Evolutionary conservation across 371 early-diverging fungal genomes (phyloP).

Genomic region (Nosema muscidifuracis): DNA sequence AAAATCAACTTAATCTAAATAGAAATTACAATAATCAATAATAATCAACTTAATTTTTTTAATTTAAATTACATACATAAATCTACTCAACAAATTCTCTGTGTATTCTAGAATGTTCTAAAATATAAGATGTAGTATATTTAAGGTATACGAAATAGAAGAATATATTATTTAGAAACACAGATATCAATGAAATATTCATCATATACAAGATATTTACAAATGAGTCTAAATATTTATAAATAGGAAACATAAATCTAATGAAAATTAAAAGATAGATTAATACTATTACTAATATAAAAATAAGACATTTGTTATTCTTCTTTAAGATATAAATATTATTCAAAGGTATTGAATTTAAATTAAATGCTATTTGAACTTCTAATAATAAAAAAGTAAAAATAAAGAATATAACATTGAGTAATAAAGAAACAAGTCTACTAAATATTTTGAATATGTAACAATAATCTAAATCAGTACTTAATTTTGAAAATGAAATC

Average conservation of each 20-base stretch:
- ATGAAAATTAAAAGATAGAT: background rate
- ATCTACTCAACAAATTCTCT: background rate
- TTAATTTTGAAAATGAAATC: background rate
- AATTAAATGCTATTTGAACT: background rate
- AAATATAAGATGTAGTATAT: background rate
- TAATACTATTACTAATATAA: background rate
- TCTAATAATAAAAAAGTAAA: background rate
- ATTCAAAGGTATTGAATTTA: background rate
- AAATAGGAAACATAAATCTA: background rate
- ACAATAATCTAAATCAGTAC: background rate
- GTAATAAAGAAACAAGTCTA: background rate
- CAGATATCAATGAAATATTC: background rate
- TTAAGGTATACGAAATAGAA: background rate
- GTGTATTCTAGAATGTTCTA: background rate
- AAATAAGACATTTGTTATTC: background rate
- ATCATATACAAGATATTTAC: background rate
- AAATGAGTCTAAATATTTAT: background rate
- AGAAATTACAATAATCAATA: too few relatives aligned
- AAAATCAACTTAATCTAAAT: too few relatives aligned
- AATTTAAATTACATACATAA: too few relatives aligned
- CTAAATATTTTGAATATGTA: background rate
- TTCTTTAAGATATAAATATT: background rate
- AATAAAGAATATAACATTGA: slow-evolving; percentile 3
- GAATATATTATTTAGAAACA: background rate
- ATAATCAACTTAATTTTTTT: too few relatives aligned